phyloP scores from a whole-genome alignment of 106 monocot genomes.

The Phalaenopsis aphrodite region DNA sequence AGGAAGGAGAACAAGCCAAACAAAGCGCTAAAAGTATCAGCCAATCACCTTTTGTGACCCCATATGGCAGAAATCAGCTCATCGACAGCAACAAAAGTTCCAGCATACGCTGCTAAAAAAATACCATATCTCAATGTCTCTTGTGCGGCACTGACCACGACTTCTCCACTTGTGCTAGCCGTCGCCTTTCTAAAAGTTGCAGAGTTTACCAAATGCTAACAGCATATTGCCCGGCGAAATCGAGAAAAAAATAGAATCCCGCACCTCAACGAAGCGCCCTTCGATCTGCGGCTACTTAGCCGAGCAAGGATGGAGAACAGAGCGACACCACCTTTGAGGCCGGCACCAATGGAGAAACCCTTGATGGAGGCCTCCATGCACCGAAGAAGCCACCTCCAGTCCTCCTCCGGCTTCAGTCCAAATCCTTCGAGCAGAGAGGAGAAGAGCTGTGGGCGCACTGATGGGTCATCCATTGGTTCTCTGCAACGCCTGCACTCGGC shows the following conservation, averaged over 20 bases:
- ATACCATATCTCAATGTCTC: constrained; percentile 86
- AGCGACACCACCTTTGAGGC: constrained; percentile 85
- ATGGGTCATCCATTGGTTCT: not conserved
- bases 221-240: not conserved
- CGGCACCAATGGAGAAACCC: constrained; percentile 85
- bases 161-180: constrained; percentile 64
- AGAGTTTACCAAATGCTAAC: not conserved
- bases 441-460: not conserved
- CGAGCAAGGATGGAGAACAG: constrained; percentile 79
- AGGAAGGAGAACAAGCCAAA: not conserved
- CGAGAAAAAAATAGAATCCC: not conserved
- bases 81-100: constrained; percentile 86
- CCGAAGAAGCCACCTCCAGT: constrained; percentile 48
- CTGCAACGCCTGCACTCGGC: not conserved
- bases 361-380: constrained; percentile 66
- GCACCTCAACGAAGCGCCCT: constrained; percentile 17
- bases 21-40: too few relatives aligned
- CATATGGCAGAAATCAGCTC: constrained; percentile 63
- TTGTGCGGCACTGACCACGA: constrained; percentile 44
- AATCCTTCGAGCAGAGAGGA: not conserved
- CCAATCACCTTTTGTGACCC: constrained; percentile 35
- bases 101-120: constrained; percentile 84
- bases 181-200: constrained; percentile 43
- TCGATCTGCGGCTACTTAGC: constrained; percentile 55
- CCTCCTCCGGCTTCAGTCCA: constrained; percentile 16